Conservation (phyloP, 116 monocot species). For the Papilionanthe hybrid region DNA sequence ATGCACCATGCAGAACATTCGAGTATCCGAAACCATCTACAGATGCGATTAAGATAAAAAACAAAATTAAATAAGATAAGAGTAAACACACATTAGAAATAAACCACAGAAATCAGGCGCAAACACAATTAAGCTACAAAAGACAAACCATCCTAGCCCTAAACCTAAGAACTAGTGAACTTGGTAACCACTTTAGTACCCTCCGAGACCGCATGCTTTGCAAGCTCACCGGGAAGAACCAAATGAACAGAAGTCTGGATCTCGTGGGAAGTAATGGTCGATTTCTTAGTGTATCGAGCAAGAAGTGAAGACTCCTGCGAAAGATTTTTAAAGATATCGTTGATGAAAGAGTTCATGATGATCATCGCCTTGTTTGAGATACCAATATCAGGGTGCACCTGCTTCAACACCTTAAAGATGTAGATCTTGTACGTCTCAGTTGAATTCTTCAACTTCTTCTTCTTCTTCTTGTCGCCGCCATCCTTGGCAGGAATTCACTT, state of each 20-base stretch:
- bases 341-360: constrained; percentile 88
- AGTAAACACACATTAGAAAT: not conserved
- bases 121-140: not conserved
- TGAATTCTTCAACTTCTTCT: constrained; percentile 9
- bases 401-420: constrained; percentile 83
- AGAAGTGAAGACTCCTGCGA: constrained; percentile 47
- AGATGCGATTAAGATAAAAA: not conserved
- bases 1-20: too few species aligned
- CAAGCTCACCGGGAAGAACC: constrained; percentile 13
- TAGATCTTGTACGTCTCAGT: constrained; percentile 79
- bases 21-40: not conserved
- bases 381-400: constrained; percentile 84
- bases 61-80: not conserved
- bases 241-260: constrained; percentile 76
- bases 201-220: constrained; percentile 13
- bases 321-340: constrained; percentile 88
- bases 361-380: constrained; percentile 86
- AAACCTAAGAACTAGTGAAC: constrained; percentile 10
- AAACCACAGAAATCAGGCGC: not conserved
- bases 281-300: constrained; percentile 77
- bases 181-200: constrained; percentile 13
- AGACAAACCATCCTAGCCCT: not conserved
- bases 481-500: constrained; percentile 11
- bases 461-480: not conserved
- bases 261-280: constrained; percentile 80